These are phyloP conservation scores for Chalciporus sp. DNA, from an alignment of 1,284 basidiomycete genomes.

Conservation along the genomic window DNA sequence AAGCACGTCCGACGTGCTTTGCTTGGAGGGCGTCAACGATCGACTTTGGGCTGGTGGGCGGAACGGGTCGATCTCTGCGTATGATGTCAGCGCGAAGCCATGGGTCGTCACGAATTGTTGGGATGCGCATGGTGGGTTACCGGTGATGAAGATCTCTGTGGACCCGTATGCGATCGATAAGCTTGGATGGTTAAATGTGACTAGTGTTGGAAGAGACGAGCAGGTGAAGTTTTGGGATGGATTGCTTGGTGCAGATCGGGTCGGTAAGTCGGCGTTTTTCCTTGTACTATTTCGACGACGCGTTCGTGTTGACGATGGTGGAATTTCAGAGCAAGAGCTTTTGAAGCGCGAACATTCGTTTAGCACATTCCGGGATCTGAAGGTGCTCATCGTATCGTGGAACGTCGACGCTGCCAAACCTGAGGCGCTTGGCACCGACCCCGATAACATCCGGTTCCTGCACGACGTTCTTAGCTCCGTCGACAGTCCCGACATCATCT, in stretches of 20 bases:
- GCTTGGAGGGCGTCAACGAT: conserved; percentile 79
- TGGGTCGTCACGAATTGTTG: conserved; percentile 92
- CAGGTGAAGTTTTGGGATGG: conserved; percentile 89
- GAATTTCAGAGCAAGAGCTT: conserved; percentile 67
- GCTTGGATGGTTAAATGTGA: conserved; percentile 67
- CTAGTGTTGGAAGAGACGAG: conserved; percentile 80
- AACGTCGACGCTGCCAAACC: conserved; percentile 92
- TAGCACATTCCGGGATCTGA: conserved; percentile 79
- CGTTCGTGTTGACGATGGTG: background rate
- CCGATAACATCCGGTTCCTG: conserved; percentile 74
- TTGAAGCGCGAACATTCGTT: conserved; percentile 75
- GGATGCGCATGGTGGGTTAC: conserved; percentile 83
- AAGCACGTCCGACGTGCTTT: conserved; percentile 76
- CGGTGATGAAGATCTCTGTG: conserved; percentile 71
- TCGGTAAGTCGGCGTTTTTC: conserved; percentile 56
- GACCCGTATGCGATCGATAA: conserved; percentile 75
- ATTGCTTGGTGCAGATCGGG: conserved; percentile 81
- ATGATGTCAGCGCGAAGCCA: conserved; percentile 70
- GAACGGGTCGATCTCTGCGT: conserved; percentile 83
- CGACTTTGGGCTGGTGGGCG: conserved; percentile 85
- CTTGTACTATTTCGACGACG: background rate
- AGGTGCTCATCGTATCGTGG: conserved; percentile 87
- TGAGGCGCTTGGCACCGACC: conserved; percentile 61
- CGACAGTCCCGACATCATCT: conserved; percentile 83
- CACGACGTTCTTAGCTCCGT: conserved; percentile 70